phyloP scores from a whole-genome alignment of 2,329 filamentous ascomycete species.

The Albophoma yamanashiensis region DNA sequence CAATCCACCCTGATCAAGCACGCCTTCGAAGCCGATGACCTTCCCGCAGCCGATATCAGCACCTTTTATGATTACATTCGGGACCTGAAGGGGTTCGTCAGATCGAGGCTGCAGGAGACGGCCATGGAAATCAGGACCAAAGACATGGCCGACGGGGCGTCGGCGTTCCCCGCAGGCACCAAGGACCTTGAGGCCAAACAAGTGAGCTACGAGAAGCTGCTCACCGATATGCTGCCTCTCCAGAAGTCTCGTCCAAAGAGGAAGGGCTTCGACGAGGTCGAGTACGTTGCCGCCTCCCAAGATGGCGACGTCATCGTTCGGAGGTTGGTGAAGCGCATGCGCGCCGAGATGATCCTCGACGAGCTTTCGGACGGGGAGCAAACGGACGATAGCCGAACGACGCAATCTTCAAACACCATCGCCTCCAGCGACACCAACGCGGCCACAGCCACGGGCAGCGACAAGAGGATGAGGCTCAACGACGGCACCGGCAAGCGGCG shows the following conservation, averaged over 20 bases:
- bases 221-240: constrained; percentile 34
- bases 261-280: constrained; percentile 42
- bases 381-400: constrained; percentile 20
- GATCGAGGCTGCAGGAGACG: constrained; percentile 55
- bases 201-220: constrained; percentile 43
- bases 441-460: constrained; percentile 15
- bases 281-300: constrained; percentile 37
- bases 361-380: constrained; percentile 41
- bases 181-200: constrained; percentile 37
- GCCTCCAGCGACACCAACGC: constrained; percentile 15
- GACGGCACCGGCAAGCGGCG: constrained; percentile 38
- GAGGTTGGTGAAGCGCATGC: constrained; percentile 51
- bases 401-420: constrained; percentile 18
- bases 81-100: constrained; percentile 65
- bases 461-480: constrained; percentile 31
- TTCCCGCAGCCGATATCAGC: constrained; percentile 59
- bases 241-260: constrained; percentile 27
- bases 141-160: constrained; percentile 38
- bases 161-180: constrained; percentile 38
- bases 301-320: constrained; percentile 40
- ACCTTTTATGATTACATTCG: constrained; percentile 68
- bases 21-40: constrained; percentile 58
- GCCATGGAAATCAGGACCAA: constrained; percentile 51
- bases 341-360: constrained; percentile 46
- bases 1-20: constrained; percentile 80